Base-by-base conservation (phyloP, 2,329 filamentous ascomycete species). In the Aspergillus proliferans region DNA sequence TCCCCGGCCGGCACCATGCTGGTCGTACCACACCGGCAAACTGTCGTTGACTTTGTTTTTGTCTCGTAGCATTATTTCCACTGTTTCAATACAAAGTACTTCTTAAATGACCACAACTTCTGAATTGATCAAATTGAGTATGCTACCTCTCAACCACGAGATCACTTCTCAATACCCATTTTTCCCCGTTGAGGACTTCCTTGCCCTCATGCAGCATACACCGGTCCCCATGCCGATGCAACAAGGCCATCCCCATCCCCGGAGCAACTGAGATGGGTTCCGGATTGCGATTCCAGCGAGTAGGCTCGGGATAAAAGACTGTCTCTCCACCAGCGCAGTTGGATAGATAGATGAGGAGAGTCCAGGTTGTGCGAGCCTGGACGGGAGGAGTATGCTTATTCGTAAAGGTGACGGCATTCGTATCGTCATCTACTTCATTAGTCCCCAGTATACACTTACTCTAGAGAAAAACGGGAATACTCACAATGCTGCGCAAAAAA, bases 401-500 rank as follows among this genome's bases (percentile, higher is more conserved):
- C 2, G 75, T 74, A 41, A 93, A 72, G 1, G 72, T 77, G 22
- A 96, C 69, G 47, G 80, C 76, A 64, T 95, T 95, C 46, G 82
- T 87, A 62, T 96, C 91, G 68, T 97, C 92, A 62, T 95, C 88
- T 93, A 60, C 15, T n/a, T 39, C 15, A 6, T 18, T 39, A 39
- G 26, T 9, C 4, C 26, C 26, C 26, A 19, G 36, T 14, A 19
- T 7, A 5, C 15, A 39, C 15, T 6, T 19, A 6, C 6, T 15
- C 19, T 39, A 19, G 12, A n/a, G 15, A 39, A 39, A 8, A 3
- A 9, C 19, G 51, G 12, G 26, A 39, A 41, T 39, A 79, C 85
- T 60, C 79, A 92, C 88, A 96, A 67, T 96, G 92, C 60, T 88
- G 85, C 63, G 90, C 90, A 66, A 96, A 96, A 66, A 91, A 95